These are phyloP conservation scores for Echites panduratus DNA, from an alignment of 257 asterid genomes.

Conservation along the genomic window DNA sequence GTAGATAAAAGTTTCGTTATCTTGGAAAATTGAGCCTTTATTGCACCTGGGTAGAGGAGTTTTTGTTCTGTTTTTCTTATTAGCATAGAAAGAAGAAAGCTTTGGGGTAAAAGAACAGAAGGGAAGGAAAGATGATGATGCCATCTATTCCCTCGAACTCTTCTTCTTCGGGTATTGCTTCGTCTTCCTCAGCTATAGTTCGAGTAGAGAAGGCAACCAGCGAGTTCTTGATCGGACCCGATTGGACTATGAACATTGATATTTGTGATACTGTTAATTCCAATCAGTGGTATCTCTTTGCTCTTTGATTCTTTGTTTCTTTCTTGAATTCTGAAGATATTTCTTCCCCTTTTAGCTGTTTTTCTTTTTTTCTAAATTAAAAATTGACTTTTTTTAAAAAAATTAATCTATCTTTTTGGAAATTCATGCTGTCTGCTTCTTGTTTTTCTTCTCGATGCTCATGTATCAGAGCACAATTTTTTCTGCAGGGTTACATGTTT, in stretches of 20 bases:
- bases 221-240: conserved; percentile 95
- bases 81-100: neutral
- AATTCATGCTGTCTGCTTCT: neutral
- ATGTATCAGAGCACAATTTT: neutral
- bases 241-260: conserved; percentile 92
- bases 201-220: conserved; percentile 95
- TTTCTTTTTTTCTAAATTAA: too few species aligned
- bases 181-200: conserved; percentile 53
- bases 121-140: conserved; percentile 22
- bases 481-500: neutral
- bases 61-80: neutral
- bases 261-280: conserved; percentile 77
- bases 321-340: neutral
- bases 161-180: conserved; percentile 15
- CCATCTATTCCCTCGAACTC: conserved; percentile 25
- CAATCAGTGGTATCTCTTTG: conserved; percentile 53
- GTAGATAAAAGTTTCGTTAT: neutral
- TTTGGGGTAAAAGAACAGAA: neutral
- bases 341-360: neutral
- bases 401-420: neutral
- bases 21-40: conserved; percentile 1
- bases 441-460: neutral
- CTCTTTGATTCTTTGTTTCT: neutral
- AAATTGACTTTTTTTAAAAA: conserved; percentile 4
- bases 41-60: neutral